phyloP scores from a whole-genome alignment of 768 basidiomycete species.

The Mycena crocata region DNA sequence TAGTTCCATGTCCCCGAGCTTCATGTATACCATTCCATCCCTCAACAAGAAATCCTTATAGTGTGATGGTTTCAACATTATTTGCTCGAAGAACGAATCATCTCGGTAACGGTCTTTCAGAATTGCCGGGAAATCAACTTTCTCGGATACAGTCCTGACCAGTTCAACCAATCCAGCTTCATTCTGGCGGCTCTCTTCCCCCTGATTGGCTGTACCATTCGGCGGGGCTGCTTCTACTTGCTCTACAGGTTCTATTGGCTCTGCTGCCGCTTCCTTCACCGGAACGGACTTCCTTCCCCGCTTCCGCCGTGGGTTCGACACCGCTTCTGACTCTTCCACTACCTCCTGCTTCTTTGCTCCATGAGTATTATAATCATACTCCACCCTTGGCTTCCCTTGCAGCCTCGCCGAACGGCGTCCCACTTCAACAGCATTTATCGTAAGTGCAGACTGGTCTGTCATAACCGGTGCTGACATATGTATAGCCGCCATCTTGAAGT shows the following conservation, averaged over 20 bases:
- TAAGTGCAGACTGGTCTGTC: background rate
- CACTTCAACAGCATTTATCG: background rate
- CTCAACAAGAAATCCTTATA: slow-evolving; percentile 40
- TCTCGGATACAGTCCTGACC: background rate
- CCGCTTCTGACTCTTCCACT: background rate
- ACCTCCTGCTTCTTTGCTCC: background rate
- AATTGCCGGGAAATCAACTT: background rate
- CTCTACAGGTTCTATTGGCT: too few species aligned
- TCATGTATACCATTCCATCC: slow-evolving; percentile 38
- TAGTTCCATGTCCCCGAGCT: background rate
- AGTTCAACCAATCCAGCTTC: background rate
- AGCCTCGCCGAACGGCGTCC: background rate
- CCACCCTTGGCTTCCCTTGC: background rate
- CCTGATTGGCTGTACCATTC: too few species aligned
- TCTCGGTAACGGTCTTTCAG: slow-evolving; percentile 33
- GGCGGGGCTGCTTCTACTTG: too few species aligned
- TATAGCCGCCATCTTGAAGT: slow-evolving; percentile 37
- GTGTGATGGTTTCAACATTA: slow-evolving; percentile 36
- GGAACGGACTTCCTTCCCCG: background rate
- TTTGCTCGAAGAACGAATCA: slow-evolving; percentile 44
- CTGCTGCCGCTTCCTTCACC: background rate
- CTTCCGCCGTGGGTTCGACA: background rate
- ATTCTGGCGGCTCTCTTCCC: too few species aligned
- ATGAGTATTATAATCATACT: background rate
- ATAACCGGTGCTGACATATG: slow-evolving; percentile 20